Evolutionary conservation across 2,329 filamentous ascomycete species (phyloP), one percentile per base, ranked within the genome.

Genomic region (Shiraia sp.): DNA sequence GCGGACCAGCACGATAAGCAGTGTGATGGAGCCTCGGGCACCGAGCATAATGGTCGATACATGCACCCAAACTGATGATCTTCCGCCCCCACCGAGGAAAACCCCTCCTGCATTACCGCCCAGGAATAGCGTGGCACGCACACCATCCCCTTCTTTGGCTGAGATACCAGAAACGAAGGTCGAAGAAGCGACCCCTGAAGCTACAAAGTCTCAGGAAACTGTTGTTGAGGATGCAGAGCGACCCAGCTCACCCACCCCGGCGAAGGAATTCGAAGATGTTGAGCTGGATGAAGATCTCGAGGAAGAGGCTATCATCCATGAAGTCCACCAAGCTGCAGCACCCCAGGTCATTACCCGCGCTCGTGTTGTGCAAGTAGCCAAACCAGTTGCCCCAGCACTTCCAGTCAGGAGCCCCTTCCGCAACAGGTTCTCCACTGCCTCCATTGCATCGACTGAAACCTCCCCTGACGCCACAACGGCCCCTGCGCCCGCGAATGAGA

Each of bases 331-430:
- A 28, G 76, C 81, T 30, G 74, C 82, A 33, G 79, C 80, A 2
- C 82, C 86, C 2, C 82, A 86, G 39, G 79, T 83, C 40, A 82
- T 90, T 42, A 86, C 83, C 27, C 86, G 88, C 61, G 88, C 90
- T 16, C 86, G 86, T 36, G 75, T 96, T 36, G 88, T 96, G 19
- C 90, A 83, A 32, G 95, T 96, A 44, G 83, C 88, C 10, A 95
- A 92, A 71, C 81, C 90, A 25, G 71, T 85, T 1, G 82, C 89
- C 1, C 90, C 91, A 1, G 83, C 87, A 7, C 78, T 96, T 10
- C 91, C 91, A 1, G 78, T 82, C 3, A 79, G 90, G 33, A 95
- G 87, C 61, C 86, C 89, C 1, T 83, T 84, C 45, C 72, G 75
- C 28, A 69, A 62, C 39, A 53, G 68, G 14, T 52, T 70, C 16